Percentiles rank a stretch among this genome's conserved stretches.
phyloP scores from a whole-genome alignment of 495 filamentous ascomycete genomes.

The Talaromyces adpressus region DNA sequence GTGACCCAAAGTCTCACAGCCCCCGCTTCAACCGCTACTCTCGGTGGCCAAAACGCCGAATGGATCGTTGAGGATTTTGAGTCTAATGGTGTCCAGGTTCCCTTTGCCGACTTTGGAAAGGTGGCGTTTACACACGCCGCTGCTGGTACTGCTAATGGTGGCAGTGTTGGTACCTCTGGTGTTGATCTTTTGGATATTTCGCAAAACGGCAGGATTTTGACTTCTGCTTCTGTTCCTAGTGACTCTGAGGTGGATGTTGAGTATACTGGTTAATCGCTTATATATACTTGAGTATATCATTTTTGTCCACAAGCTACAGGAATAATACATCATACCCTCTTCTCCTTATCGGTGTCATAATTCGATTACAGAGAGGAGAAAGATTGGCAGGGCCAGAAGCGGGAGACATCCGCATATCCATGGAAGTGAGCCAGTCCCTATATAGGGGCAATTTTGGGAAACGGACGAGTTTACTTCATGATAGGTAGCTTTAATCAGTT shows the following conservation, averaged over 20 bases:
- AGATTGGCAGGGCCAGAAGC: not conserved
- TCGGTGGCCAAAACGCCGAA: conserved; percentile 48
- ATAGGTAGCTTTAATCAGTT: too few species aligned
- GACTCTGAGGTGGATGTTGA: conserved; percentile 28
- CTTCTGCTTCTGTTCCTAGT: conserved; percentile 33
- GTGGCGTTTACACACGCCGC: conserved; percentile 42
- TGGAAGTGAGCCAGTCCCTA: not conserved
- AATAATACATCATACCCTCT: not conserved
- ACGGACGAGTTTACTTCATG: too few species aligned
- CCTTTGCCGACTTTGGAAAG: conserved; percentile 46
- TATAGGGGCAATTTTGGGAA: not conserved
- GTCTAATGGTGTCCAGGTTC: conserved; percentile 35
- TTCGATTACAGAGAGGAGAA: not conserved
- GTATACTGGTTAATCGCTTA: conserved; percentile 10
- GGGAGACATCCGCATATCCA: not conserved
- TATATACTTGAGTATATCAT: not conserved
- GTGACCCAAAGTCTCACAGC: conserved; percentile 46
- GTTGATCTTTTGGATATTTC: conserved; percentile 46
- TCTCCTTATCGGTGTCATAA: not conserved
- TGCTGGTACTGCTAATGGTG: conserved; percentile 18
- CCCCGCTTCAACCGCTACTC: conserved; percentile 19
- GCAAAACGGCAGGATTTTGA: conserved; percentile 42
- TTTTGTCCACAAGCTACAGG: not conserved
- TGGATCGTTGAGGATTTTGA: conserved; percentile 64
- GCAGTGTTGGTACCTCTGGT: conserved; percentile 26